Base-by-base conservation (phyloP, 2,329 filamentous ascomycete species). In the Parasarocladium wereldwijsianum region DNA sequence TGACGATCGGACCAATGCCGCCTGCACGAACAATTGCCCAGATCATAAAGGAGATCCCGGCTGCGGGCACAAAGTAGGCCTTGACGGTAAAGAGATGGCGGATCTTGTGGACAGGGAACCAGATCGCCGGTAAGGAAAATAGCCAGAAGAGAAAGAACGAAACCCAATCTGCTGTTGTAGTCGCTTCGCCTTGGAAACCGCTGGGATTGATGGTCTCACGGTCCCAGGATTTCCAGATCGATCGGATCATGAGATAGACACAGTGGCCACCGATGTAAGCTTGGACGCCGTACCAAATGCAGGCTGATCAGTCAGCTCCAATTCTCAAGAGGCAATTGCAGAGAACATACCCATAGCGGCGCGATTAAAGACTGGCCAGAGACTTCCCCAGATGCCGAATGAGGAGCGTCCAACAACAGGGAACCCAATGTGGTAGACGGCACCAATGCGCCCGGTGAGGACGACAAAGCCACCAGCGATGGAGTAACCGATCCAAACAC, bases 21-120 rank as follows among this genome's bases (percentile, higher is more conserved):
- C 84, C 71, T 17, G 86, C 86, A 16, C 79, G 71, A 20, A 82
- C 74, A 16, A 93, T 65, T 3, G 82, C 70, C 86, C 86, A 94
- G 44, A 83, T 77, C 51, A 93, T 80, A 51, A 90, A 90, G 10
- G 80, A 73, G 29, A 93, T 62, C 29, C 80, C 85, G n/a, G 83
- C 84, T 21, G 66, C 64, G 0, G 86, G 86, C 0, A 90, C 85
- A 35, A 92, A 70, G 46, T 74, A 80, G 1, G 86, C 75, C 57
- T 94, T 94, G 46, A 83, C 79, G 0, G 85, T 93, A 56, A 93
- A 93, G 4, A 93, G 60, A 49, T 93, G 85, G 26, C 85, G 74
- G 44, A 93, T 76, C 55, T 87, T 72, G 53, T 93, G 81, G 2
- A 93, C 83, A 0, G 83, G 84, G 41, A 90, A 86, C 76, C 80